Conservation (phyloP, 75 land plant genomes). For the Ceratopteris richardii region DNA sequence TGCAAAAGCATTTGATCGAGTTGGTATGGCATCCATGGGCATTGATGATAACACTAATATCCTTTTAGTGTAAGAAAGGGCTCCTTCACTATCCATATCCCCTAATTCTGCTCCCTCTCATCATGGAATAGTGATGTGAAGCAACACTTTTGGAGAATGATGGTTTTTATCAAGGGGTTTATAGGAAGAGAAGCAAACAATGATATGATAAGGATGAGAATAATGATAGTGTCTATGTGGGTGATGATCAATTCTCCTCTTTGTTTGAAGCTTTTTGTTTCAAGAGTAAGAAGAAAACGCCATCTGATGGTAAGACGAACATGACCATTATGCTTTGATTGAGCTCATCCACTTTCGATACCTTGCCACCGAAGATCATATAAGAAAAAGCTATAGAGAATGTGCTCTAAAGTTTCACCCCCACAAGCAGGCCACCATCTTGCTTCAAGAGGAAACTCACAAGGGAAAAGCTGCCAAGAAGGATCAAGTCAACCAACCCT, state of each 20-base stretch:
- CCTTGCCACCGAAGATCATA: constrained; percentile 93
- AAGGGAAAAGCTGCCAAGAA: constrained; percentile 77
- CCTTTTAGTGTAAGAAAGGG: too few relatives aligned
- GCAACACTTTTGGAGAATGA: too few relatives aligned
- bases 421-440: constrained; percentile 83
- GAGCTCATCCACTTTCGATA: constrained; percentile 74
- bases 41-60: too few relatives aligned
- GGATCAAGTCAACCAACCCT: constrained; percentile 82
- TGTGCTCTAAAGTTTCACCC: constrained; percentile 87
- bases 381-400: constrained; percentile 78
- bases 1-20: too few relatives aligned
- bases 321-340: constrained; percentile 89
- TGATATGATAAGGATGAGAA: constrained; percentile 14
- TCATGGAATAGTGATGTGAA: too few relatives aligned
- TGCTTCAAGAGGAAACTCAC: constrained; percentile 79
- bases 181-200: too few relatives aligned
- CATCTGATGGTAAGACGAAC: constrained; percentile 45
- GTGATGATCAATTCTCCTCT: constrained; percentile 30
- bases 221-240: constrained; percentile 29
- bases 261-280: constrained; percentile 59
- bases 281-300: constrained; percentile 85
- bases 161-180: too few relatives aligned
- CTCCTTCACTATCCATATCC: too few relatives aligned
- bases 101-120: too few relatives aligned
- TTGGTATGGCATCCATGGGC: too few relatives aligned